Conservation (phyloP, 2,329 filamentous ascomycete genomes). For the Neofusicoccum cordaticola region DNA sequence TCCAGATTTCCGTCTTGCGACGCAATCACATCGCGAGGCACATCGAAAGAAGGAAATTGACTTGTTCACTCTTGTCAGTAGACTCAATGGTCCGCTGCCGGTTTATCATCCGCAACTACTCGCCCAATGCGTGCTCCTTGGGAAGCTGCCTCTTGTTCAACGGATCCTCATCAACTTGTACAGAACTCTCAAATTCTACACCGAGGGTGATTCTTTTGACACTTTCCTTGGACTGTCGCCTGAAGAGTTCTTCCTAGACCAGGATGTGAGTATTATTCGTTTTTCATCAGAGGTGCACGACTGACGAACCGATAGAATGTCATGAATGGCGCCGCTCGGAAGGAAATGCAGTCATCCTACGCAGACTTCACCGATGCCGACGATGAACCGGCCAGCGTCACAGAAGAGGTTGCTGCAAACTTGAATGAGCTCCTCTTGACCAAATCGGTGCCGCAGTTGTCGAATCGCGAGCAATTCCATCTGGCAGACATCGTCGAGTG, state of each 20-base stretch:
- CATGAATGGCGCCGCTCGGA: slow-evolving; percentile 42
- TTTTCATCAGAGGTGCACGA: not conserved
- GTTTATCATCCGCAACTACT: slow-evolving; percentile 91
- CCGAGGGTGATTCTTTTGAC: slow-evolving; percentile 76
- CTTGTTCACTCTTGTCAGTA: slow-evolving; percentile 76
- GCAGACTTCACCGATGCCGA: slow-evolving; percentile 49
- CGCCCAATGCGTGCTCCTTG: slow-evolving; percentile 79
- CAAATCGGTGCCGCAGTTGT: slow-evolving; percentile 74
- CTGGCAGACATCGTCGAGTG: slow-evolving; percentile 83
- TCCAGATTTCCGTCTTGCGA: slow-evolving; percentile 52
- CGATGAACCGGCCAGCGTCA: slow-evolving; percentile 63
- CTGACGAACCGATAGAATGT: slow-evolving; percentile 28
- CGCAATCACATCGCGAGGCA: slow-evolving; percentile 38
- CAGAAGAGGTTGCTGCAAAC: slow-evolving; percentile 65
- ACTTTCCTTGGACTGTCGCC: slow-evolving; percentile 64
- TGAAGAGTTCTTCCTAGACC: slow-evolving; percentile 48
- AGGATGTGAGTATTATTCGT: slow-evolving; percentile 37
- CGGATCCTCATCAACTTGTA: slow-evolving; percentile 70
- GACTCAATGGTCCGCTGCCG: slow-evolving; percentile 82
- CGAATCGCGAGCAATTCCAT: slow-evolving; percentile 81
- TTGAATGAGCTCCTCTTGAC: slow-evolving; percentile 76
- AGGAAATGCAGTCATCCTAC: slow-evolving; percentile 52
- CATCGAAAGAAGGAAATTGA: slow-evolving; percentile 55
- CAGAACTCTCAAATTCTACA: slow-evolving; percentile 76
- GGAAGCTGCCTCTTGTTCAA: slow-evolving; percentile 71